Evolutionary conservation across 208 protist genomes (phyloP).

Genomic region (Entamoeba nuttalli): DNA sequence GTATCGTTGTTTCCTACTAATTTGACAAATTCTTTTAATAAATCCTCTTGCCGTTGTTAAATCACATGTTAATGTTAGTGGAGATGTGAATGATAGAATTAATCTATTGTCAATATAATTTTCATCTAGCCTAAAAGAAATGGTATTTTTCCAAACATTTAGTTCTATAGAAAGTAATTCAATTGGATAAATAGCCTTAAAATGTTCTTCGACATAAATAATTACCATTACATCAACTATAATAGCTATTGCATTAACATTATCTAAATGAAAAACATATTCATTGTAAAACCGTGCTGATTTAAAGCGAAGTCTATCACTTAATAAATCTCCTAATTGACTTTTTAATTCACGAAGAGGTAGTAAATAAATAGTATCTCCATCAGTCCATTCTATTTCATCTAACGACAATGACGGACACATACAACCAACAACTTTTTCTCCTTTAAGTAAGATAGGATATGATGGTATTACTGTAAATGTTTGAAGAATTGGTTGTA

Average conservation of each 20-base stretch:
- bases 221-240: not conserved
- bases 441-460: not conserved
- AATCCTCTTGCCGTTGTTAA: not conserved
- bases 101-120: too few species aligned
- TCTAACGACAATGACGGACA: not conserved
- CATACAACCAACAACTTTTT: not conserved
- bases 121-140: too few species aligned
- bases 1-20: not conserved
- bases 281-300: not conserved
- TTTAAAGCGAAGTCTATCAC: not conserved
- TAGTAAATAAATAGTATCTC: not conserved
- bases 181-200: not conserved
- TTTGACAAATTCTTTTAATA: not conserved
- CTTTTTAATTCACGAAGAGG: not conserved
- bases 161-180: not conserved
- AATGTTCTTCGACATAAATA: not conserved
- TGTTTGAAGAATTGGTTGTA: not conserved
- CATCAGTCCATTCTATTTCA: not conserved
- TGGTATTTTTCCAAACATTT: not conserved
- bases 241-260: not conserved
- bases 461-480: not conserved
- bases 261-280: not conserved
- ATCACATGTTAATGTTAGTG: not conserved
- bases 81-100: too few species aligned
- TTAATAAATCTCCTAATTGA: not conserved